A percentile compares a stretch with the other conserved stretches of the same genome.
Evolutionary conservation across 1,284 basidiomycete genomes (phyloP).

Genomic region (Cutaneotrichosporon curvatum): DNA sequence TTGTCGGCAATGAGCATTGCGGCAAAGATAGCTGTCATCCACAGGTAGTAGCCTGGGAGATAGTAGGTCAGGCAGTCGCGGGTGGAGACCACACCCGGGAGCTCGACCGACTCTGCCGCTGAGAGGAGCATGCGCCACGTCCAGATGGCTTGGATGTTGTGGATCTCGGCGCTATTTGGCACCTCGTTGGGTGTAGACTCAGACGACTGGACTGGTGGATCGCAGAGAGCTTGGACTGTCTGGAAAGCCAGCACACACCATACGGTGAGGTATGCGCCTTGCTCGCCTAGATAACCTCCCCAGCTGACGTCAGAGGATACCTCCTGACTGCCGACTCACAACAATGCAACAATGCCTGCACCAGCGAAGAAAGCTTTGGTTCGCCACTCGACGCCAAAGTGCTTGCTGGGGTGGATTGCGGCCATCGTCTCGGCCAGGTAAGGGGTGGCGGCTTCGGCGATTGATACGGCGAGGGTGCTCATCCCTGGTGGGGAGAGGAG

Average conservation of each 20-base stretch:
- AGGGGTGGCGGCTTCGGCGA: too few species aligned
- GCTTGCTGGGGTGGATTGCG: neutral
- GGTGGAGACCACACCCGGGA: constrained; percentile 29
- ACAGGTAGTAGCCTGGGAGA: constrained; percentile 33
- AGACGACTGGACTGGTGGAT: constrained; percentile 4
- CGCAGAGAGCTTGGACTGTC: constrained; percentile 24
- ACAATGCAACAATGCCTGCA: too few species aligned
- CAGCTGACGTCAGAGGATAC: constrained; percentile 20
- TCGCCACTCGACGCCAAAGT: neutral
- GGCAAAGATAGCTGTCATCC: constrained; percentile 28
- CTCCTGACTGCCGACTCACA: too few species aligned
- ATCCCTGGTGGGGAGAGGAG: neutral
- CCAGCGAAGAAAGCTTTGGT: too few species aligned
- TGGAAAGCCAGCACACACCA: constrained; percentile 24
- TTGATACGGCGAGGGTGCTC: too few species aligned
- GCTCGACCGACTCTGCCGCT: constrained; percentile 21
- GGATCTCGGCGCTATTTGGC: too few species aligned
- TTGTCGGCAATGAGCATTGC: constrained; percentile 19
- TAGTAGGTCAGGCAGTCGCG: constrained; percentile 24
- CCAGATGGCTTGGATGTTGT: constrained; percentile 37
- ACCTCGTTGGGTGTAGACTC: too few species aligned
- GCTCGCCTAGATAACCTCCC: constrained; percentile 25
- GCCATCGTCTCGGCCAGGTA: neutral
- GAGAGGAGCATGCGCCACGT: constrained; percentile 29
- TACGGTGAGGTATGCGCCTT: constrained; percentile 20